These are phyloP conservation scores for Rhododendron henanense DNA, from an alignment of 148 eudicot species.

Conservation along the genomic window DNA sequence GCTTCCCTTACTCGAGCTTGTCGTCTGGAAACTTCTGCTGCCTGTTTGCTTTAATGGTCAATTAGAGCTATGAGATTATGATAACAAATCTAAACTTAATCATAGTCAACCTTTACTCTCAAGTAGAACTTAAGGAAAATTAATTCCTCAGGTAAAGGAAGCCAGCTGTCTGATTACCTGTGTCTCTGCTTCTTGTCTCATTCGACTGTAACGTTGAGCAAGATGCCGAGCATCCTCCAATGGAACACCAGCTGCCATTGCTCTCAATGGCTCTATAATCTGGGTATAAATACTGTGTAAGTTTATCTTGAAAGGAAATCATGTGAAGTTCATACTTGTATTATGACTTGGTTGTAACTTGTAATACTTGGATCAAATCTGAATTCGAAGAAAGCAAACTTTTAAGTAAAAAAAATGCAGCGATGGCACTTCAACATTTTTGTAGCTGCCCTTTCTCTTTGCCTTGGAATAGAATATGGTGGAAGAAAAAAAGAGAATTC, in stretches of 20 bases:
- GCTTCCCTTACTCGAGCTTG: conserved; percentile 89
- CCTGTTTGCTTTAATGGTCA: conserved; percentile 61
- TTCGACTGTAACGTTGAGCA: conserved; percentile 92
- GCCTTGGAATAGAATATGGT: not conserved
- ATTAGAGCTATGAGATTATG: conserved; percentile 14
- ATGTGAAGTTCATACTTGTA: not conserved
- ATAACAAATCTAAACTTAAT: not conserved
- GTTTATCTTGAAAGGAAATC: not conserved
- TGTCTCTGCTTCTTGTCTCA: conserved; percentile 98
- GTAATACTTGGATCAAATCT: conserved; percentile 2
- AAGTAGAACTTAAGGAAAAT: not conserved
- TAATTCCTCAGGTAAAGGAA: conserved; percentile 3
- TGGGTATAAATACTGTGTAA: conserved; percentile 16
- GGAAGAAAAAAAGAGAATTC: not conserved
- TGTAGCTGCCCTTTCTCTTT: not conserved
- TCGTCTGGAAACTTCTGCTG: conserved; percentile 80
- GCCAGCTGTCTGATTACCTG: conserved; percentile 49
- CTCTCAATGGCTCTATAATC: conserved; percentile 92
- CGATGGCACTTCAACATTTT: not conserved
- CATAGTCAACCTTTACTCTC: not conserved
- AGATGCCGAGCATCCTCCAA: conserved; percentile 99
- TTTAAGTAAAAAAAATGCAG: not conserved
- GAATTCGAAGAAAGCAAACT: not conserved
- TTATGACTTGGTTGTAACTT: not conserved
- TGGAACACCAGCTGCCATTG: conserved; percentile 75